Conservation (phyloP, 148 eudicot genomes). For the Nepenthes mirabilis region DNA sequence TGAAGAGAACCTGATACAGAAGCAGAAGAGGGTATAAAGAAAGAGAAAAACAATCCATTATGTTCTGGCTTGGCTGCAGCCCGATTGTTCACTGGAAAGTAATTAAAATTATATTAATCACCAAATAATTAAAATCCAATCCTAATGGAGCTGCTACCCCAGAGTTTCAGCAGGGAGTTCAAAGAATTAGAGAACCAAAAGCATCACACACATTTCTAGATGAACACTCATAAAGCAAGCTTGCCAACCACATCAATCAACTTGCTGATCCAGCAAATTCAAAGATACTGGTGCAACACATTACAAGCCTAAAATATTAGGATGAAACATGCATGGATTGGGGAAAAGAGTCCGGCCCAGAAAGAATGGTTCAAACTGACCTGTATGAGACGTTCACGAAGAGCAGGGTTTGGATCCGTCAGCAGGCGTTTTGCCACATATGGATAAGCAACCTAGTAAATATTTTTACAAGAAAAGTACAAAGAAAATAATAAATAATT, state of each 20-base stretch:
- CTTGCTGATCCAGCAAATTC: too few species aligned
- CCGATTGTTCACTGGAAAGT: not conserved
- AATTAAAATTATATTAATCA: not conserved
- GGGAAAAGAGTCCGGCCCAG: not conserved
- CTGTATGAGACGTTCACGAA: constrained; percentile 93
- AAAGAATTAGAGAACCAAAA: too few species aligned
- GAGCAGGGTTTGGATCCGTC: constrained; percentile 96
- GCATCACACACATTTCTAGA: too few species aligned
- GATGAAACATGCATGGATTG: too few species aligned
- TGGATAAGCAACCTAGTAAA: constrained; percentile 87
- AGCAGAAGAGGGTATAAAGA: constrained; percentile 4
- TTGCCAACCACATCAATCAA: too few species aligned
- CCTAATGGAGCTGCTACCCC: not conserved
- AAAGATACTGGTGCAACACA: too few species aligned
- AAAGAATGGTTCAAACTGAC: constrained; percentile 21
- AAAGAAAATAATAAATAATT: not conserved
- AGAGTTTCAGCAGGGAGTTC: too few species aligned
- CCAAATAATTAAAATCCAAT: not conserved
- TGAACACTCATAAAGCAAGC: too few species aligned
- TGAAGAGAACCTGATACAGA: constrained; percentile 66
- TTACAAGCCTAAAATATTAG: too few species aligned
- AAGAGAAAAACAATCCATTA: not conserved
- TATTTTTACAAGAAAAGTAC: not conserved
- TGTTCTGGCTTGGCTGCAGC: not conserved
- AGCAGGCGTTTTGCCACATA: constrained; percentile 94